Evolutionary conservation across 352 stramenopile species (phyloP).

Genomic region (Globisporangium iwayamae): DNA sequence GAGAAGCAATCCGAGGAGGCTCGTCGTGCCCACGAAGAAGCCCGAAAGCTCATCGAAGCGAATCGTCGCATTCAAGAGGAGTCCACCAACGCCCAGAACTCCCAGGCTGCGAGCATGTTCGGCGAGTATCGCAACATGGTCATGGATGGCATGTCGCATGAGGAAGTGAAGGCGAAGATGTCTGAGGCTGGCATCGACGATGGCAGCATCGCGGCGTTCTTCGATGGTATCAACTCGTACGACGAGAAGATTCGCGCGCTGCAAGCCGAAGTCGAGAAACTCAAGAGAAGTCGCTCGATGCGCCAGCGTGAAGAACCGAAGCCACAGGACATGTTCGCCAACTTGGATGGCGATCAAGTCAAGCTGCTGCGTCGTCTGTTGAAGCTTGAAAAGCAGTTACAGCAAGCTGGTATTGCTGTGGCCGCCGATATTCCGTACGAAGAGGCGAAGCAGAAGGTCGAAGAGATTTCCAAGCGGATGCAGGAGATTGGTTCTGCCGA

Average conservation of each 20-base stretch:
- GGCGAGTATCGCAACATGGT: slow-evolving; percentile 65
- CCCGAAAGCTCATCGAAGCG: slow-evolving; percentile 79
- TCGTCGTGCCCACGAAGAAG: slow-evolving; percentile 69
- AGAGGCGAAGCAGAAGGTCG: slow-evolving; percentile 88
- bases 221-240: slow-evolving; percentile 81
- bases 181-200: slow-evolving; percentile 74
- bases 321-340: slow-evolving; percentile 60
- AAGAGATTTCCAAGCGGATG: slow-evolving; percentile 90
- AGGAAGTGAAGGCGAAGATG: slow-evolving; percentile 77
- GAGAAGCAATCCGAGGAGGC: slow-evolving; percentile 79
- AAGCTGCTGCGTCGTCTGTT: slow-evolving; percentile 74
- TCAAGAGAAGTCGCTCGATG: slow-evolving; percentile 56
- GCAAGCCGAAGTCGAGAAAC: slow-evolving; percentile 81
- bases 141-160: slow-evolving; percentile 59
- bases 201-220: slow-evolving; percentile 67
- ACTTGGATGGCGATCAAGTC: slow-evolving; percentile 76
- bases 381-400: slow-evolving; percentile 82
- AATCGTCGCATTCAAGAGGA: slow-evolving; percentile 80
- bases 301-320: slow-evolving; percentile 50
- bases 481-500: slow-evolving; percentile 90
- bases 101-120: slow-evolving; percentile 53
- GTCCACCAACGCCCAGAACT: slow-evolving; percentile 30
- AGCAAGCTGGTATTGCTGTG: slow-evolving; percentile 83
- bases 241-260: slow-evolving; percentile 79
- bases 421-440: slow-evolving; percentile 93